These are phyloP conservation scores for Thermoascus crustaceus DNA, from an alignment of 2,329 filamentous ascomycete species.

Conservation along the genomic window DNA sequence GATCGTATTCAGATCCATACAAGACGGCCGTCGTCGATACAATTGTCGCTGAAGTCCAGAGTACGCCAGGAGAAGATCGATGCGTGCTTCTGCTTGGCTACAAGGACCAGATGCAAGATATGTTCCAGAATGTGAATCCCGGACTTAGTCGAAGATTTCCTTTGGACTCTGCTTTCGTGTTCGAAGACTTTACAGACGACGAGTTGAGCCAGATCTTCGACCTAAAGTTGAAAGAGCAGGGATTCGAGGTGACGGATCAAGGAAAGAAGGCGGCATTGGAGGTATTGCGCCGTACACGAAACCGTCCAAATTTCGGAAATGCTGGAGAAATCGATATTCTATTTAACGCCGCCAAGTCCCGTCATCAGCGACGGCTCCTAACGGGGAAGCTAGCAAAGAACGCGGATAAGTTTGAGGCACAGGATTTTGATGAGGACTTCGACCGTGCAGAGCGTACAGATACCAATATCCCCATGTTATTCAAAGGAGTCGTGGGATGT, in stretches of 20 bases:
- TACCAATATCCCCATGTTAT: slow-evolving; percentile 47
- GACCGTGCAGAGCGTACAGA: slow-evolving; percentile 42
- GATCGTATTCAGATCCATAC: slow-evolving; percentile 39
- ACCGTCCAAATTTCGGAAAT: slow-evolving; percentile 62
- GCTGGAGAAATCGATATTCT: slow-evolving; percentile 67
- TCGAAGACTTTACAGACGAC: slow-evolving; percentile 57
- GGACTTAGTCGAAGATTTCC: slow-evolving; percentile 61
- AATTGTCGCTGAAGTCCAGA: slow-evolving; percentile 65
- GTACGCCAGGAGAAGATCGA: slow-evolving; percentile 59
- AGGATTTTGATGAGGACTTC: slow-evolving; percentile 54
- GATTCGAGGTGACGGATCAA: slow-evolving; percentile 43
- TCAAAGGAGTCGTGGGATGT: slow-evolving; percentile 52
- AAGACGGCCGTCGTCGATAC: slow-evolving; percentile 63
- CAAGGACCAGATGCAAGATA: slow-evolving; percentile 58
- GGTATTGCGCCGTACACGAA: slow-evolving; percentile 53
- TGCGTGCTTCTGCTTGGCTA: slow-evolving; percentile 67
- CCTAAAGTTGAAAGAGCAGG: slow-evolving; percentile 53
- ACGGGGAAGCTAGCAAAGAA: slow-evolving; percentile 7
- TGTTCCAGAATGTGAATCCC: slow-evolving; percentile 68
- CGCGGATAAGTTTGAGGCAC: slow-evolving; percentile 10
- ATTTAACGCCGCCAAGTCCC: slow-evolving; percentile 48
- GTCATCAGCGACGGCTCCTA: slow-evolving; percentile 40
- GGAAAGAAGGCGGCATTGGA: slow-evolving; percentile 51
- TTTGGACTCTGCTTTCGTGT: slow-evolving; percentile 54
- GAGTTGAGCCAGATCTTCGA: slow-evolving; percentile 55